These are phyloP conservation scores for Kwoniella europaea DNA, from an alignment of 768 basidiomycete genomes.

Conservation along the genomic window DNA sequence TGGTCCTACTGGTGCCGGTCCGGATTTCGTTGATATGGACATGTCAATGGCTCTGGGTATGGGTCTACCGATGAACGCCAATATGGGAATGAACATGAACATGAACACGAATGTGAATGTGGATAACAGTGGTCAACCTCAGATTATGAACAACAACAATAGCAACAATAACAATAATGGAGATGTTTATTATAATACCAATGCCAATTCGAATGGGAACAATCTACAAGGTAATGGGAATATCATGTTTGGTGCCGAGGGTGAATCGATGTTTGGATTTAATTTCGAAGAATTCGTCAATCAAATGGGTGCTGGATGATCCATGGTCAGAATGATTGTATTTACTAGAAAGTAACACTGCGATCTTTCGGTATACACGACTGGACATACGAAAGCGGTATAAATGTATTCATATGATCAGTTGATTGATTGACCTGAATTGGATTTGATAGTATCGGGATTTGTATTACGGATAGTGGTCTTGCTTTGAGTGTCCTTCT, in stretches of 20 bases:
- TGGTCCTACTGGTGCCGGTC: neutral
- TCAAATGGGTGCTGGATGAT: slow-evolving; percentile 23
- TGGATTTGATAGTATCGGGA: neutral
- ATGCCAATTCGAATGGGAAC: slow-evolving; percentile 17
- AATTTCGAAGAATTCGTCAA: slow-evolving; percentile 36
- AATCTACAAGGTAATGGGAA: slow-evolving; percentile 17
- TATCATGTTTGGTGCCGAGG: slow-evolving; percentile 17
- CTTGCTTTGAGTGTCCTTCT: too few species aligned
- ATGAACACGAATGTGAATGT: neutral
- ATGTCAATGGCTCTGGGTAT: slow-evolving; percentile 48
- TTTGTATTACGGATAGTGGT: neutral
- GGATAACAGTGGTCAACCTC: neutral
- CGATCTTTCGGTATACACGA: neutral
- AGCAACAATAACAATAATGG: neutral
- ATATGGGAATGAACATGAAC: slow-evolving; percentile 25
- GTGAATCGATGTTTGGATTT: slow-evolving; percentile 27
- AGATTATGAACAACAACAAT: neutral
- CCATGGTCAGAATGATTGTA: neutral
- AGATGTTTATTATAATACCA: neutral
- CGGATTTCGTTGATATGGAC: slow-evolving; percentile 45
- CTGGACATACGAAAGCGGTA: neutral
- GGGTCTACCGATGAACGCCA: slow-evolving; percentile 7
- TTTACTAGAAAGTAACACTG: neutral
- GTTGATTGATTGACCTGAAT: neutral
- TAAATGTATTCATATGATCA: neutral